Base-by-base conservation (phyloP, 2,329 filamentous ascomycete genomes). In the Clonostachys solani region DNA sequence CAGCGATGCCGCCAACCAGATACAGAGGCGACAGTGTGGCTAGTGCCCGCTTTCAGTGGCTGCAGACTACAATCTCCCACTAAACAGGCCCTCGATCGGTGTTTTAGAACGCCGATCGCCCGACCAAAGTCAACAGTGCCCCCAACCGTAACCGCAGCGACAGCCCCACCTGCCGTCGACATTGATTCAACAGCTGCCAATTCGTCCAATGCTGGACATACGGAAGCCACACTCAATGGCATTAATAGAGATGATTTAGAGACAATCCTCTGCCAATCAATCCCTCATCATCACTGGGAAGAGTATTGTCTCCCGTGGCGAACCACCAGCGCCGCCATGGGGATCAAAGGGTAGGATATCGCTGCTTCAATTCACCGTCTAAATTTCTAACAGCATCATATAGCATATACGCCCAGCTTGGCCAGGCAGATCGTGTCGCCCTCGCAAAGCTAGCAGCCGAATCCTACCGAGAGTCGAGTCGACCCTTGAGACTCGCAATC, bases 401-500 rank as follows among this genome's bases (percentile, higher is more conserved):
- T 10, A 29, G 23, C 23, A 29, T 99, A 46, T 94, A 96, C 68
- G 86, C 87, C 60, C 89, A 96, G 65, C 88, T 99, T 56, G 92
- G 92, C 38, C 72, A 84, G 9, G 90, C 91, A 47, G 77, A 87
- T 60, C 81, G 92, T 50, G 75, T 95, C 47, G 86, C 94, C 16
- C 77, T 99, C 10, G 83, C 88, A 34, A 95, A 89, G 60, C 78
- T 97, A 44, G 87, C 92, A 33, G 77, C 91, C 42, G 81, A 91
- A 43, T 86, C 89, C 55, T 80, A 95, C 53, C 81, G 90, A 58
- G 67, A 77, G 46, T 83, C 81, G 12, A 78, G 80, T 19, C 79
- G 85, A 2, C 92, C 92, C 1, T 73, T 97, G 38, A 86, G 92
- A 38, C 76, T 99, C 42, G 94, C 94, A 37, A 87, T 99, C 53